Evolutionary conservation across 495 filamentous ascomycete genomes (phyloP), one percentile per base, ranked within the genome.

Genomic region (Sordaria brevicollis): DNA sequence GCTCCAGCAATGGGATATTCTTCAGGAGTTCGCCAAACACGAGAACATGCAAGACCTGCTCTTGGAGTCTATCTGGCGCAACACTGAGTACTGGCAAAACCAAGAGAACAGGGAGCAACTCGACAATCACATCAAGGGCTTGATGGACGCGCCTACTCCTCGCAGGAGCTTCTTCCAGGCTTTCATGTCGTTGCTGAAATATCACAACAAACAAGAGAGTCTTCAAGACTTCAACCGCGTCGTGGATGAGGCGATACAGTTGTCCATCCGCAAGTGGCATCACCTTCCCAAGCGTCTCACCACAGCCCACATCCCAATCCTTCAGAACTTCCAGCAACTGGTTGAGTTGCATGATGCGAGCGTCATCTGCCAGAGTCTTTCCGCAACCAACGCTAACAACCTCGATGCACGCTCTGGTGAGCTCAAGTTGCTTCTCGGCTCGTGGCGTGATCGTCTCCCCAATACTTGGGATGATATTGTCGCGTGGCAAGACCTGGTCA

Each of bases 381-480:
- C 90, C 4, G 86, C 89, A 74, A 99, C 96, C 9, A 97, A 87
- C 67, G 88, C 90, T 66, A 78, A 78, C 25, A 99, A 99, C 74
- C 83, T 99, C 49, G 96, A 99, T 73, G 87, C 89, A 49, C 98
- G 97, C 79, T 97, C 95, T 4, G 91, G 93, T 49, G 96, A 99
- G 80, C 85, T 99, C 37, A 99, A 99, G 82, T 81, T 98, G 41
- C 87, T 98, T 8, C 87, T 99, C 8, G 91, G 91, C 36, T 95
- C 94, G 10, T 99, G 96, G 96, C 88, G 96, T 67, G 96, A 99
- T 76, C 87, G 96, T 25, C 81, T 99, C 65, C 96, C 96, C 2
- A 99, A 99, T 74, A 90, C 96, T 9, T 99, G 96, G 96, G 96
- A 99, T 74, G 96, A 99, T 76, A 99, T 99, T 81, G 96, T 96